These are phyloP conservation scores for Chrysoporthe puriensis DNA, from an alignment of 2,329 filamentous ascomycete species.

Conservation along the genomic window DNA sequence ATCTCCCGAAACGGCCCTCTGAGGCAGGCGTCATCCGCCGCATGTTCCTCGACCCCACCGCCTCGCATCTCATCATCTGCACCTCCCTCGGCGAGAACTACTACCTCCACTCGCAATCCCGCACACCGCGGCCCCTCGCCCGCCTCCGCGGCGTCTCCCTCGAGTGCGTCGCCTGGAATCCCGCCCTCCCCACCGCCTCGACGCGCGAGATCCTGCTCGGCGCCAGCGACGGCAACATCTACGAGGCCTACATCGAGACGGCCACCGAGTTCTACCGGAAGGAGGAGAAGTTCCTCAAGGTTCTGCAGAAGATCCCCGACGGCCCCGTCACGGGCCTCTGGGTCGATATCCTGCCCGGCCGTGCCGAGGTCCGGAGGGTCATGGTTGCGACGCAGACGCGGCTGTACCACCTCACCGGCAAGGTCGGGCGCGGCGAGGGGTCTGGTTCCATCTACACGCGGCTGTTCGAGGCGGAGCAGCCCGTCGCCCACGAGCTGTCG, in stretches of 20 bases:
- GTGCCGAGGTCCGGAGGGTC: conserved; percentile 72
- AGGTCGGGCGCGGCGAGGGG: conserved; percentile 75
- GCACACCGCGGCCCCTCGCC: conserved; percentile 80
- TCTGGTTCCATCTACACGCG: conserved; percentile 83
- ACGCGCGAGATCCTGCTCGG: conserved; percentile 93
- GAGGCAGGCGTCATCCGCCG: conserved; percentile 91
- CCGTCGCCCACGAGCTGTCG: conserved; percentile 73
- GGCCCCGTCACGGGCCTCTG: conserved; percentile 84
- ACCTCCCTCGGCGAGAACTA: conserved; percentile 95
- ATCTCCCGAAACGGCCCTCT: conserved; percentile 89
- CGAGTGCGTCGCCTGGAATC: conserved; percentile 93
- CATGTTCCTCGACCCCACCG: conserved; percentile 97
- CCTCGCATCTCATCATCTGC: conserved; percentile 89
- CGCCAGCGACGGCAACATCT: conserved; percentile 90
- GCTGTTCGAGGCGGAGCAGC: conserved; percentile 86
- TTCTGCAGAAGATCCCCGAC: conserved; percentile 80
- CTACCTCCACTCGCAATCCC: conserved; percentile 94
- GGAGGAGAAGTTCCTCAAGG: conserved; percentile 90
- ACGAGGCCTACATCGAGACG: conserved; percentile 93
- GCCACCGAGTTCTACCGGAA: conserved; percentile 93
- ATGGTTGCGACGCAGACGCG: conserved; percentile 78
- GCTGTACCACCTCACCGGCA: conserved; percentile 81
- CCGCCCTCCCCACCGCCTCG: conserved; percentile 86
- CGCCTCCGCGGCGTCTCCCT: conserved; percentile 85
- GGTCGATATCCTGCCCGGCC: conserved; percentile 73